Evolutionary conservation across 495 filamentous ascomycete genomes (phyloP).

Genomic region (Monascus purpureus): DNA sequence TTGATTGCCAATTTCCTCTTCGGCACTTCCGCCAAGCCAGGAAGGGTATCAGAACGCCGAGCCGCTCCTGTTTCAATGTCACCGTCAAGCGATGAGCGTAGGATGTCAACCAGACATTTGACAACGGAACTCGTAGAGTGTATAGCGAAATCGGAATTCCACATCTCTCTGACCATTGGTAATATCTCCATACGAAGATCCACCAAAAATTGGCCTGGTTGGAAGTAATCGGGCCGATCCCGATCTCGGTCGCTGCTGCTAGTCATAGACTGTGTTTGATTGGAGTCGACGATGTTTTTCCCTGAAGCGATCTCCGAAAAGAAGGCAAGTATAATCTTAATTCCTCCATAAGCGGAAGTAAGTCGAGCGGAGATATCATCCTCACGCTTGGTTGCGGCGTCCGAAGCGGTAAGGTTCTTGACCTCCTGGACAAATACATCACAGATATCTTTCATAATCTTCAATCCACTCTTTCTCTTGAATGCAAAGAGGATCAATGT

Average conservation of each 20-base stretch:
- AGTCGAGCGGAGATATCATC: slow-evolving; percentile 34
- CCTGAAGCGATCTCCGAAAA: slow-evolving; percentile 61
- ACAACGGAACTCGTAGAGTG: slow-evolving; percentile 61
- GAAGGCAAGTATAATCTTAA: slow-evolving; percentile 74
- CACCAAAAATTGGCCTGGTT: slow-evolving; percentile 66
- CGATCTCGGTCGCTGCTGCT: slow-evolving; percentile 39
- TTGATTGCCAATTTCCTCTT: slow-evolving; percentile 34
- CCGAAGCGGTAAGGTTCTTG: slow-evolving; percentile 26
- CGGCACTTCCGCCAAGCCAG: slow-evolving; percentile 17
- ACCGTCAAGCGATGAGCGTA: slow-evolving; percentile 63
- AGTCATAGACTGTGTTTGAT: slow-evolving; percentile 47
- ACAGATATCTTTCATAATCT: slow-evolving; percentile 57
- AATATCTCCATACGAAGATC: slow-evolving; percentile 74
- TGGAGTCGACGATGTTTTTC: slow-evolving; percentile 65
- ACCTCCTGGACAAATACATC: slow-evolving; percentile 59
- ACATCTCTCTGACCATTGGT: slow-evolving; percentile 64
- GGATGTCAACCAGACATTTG: slow-evolving; percentile 68
- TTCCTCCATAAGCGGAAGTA: slow-evolving; percentile 47
- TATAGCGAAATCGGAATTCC: slow-evolving; percentile 59
- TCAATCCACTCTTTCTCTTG: slow-evolving; percentile 64
- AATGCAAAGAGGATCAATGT: slow-evolving; percentile 75
- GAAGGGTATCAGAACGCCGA: slow-evolving; percentile 42
- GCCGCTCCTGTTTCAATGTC: slow-evolving; percentile 58
- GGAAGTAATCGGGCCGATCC: slow-evolving; percentile 51
- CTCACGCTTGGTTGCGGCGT: slow-evolving; percentile 21